These are phyloP conservation scores for Gentiana dahurica DNA, from an alignment of 257 asterid genomes.

Conservation along the genomic window DNA sequence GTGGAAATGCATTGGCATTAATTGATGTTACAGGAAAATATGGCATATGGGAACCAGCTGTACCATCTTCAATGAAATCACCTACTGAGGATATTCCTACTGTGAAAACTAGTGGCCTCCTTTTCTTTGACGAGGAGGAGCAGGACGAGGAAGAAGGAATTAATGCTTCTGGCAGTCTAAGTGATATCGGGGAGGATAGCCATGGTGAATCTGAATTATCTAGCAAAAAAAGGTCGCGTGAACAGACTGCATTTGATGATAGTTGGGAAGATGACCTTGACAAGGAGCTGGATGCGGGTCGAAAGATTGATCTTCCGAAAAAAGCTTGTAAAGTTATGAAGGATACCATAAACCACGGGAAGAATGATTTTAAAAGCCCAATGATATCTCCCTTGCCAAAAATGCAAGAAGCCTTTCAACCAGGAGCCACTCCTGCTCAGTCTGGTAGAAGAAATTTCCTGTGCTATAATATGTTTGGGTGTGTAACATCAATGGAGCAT, in stretches of 20 bases:
- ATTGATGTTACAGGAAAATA: slow-evolving; percentile 79
- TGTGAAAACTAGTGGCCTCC: slow-evolving; percentile 52
- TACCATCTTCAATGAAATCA: slow-evolving; percentile 88
- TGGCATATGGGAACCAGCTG: slow-evolving; percentile 86
- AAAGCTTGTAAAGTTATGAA: slow-evolving; percentile 40
- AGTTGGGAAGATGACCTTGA: slow-evolving; percentile 51
- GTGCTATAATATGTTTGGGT: slow-evolving; percentile 90
- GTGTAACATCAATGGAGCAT: slow-evolving; percentile 84
- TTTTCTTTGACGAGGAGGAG: slow-evolving; percentile 51
- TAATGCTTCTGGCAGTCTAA: slow-evolving; percentile 58
- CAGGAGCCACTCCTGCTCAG: slow-evolving; percentile 79
- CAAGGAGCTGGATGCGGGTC: slow-evolving; percentile 40
- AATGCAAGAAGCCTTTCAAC: slow-evolving; percentile 87
- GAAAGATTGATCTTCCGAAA: slow-evolving; percentile 49
- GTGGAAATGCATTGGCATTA: slow-evolving; percentile 83
- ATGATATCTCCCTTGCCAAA: slow-evolving; percentile 33
- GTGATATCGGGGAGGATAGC: slow-evolving; percentile 74
- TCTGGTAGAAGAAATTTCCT: slow-evolving; percentile 85
- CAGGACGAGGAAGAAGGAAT: slow-evolving; percentile 44
- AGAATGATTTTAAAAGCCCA: slow-evolving; percentile 28
- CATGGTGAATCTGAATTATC: slow-evolving; percentile 47
- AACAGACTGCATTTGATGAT: slow-evolving; percentile 32
- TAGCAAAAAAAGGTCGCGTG: slow-evolving; percentile 62
- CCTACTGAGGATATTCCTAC: slow-evolving; percentile 84
- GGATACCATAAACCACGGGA: slow-evolving; percentile 22